Evolutionary conservation across 2,329 filamentous ascomycete species (phyloP).

Genomic region (Trichoderma sp.): DNA sequence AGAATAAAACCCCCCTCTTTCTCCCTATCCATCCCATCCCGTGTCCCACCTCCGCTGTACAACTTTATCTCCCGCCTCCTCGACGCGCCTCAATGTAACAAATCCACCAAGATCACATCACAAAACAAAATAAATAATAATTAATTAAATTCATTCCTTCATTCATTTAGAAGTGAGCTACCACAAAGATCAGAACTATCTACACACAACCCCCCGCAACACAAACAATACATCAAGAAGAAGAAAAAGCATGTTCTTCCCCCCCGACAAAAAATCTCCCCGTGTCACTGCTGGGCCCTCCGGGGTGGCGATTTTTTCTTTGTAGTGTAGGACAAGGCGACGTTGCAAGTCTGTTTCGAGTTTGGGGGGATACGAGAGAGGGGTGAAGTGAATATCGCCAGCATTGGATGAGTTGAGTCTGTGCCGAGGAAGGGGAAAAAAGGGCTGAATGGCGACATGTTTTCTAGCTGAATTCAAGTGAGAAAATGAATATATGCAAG

Average conservation of each 20-base stretch:
- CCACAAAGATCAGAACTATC: neutral
- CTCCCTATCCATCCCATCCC: neutral
- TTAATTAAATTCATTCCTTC: neutral
- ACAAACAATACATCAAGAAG: neutral
- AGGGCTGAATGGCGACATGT: neutral
- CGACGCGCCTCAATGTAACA: neutral
- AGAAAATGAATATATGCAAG: neutral
- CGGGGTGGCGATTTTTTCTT: neutral
- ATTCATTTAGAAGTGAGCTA: neutral
- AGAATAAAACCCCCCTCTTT: neutral
- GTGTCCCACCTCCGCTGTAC: constrained; percentile 16
- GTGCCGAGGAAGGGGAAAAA: neutral
- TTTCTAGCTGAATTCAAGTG: neutral
- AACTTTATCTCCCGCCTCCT: constrained; percentile 1
- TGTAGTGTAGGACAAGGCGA: constrained; percentile 2
- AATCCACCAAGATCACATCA: neutral
- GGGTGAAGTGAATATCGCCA: neutral
- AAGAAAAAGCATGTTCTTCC: neutral
- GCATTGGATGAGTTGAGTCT: neutral
- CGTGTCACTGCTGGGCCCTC: neutral
- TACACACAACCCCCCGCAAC: neutral
- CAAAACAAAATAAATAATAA: neutral
- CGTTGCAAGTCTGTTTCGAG: constrained; percentile 19
- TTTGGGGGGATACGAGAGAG: constrained; percentile 7
- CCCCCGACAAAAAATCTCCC: neutral